A percentile compares a stretch with the other conserved stretches of the same genome.
Evolutionary conservation across 1,139 yeast species (phyloP).

Genomic region (Pichia sp.): DNA sequence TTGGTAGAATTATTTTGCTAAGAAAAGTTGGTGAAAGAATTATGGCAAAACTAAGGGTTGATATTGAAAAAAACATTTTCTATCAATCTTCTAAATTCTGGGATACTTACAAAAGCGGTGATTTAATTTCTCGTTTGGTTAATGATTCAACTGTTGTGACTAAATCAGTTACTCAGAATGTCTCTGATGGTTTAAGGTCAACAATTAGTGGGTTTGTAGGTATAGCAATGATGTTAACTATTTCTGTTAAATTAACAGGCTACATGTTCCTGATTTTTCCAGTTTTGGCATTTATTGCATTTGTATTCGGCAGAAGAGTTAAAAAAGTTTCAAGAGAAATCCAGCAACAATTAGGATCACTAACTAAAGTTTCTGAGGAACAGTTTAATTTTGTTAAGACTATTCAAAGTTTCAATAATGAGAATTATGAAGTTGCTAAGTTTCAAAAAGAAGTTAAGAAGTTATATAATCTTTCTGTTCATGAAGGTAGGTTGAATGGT

Average conservation of each 20-base stretch:
- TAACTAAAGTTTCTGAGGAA: conserved; percentile 56
- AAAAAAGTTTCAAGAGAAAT: conserved; percentile 44
- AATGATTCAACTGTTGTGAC: conserved; percentile 52
- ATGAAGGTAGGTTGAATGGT: conserved; percentile 48
- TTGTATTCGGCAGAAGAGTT: conserved; percentile 47
- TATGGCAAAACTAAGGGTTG: conserved; percentile 47
- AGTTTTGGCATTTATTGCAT: conserved; percentile 44
- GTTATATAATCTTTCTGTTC: conserved; percentile 40
- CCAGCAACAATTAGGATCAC: conserved; percentile 48
- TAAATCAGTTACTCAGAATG: conserved; percentile 47
- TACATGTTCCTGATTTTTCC: conserved; percentile 54
- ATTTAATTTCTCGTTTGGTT: conserved; percentile 48
- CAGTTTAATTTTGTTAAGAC: conserved; percentile 50
- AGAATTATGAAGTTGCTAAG: conserved; percentile 31
- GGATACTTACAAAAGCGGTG: conserved; percentile 55
- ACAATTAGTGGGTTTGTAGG: conserved; percentile 51
- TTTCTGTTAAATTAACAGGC: conserved; percentile 49
- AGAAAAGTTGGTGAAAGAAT: conserved; percentile 47
- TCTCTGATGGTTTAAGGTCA: conserved; percentile 51
- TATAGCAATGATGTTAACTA: conserved; percentile 50
- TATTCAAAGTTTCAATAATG: conserved; percentile 52
- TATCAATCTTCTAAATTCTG: conserved; percentile 52
- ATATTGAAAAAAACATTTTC: conserved; percentile 44
- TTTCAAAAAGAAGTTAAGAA: conserved; percentile 41
- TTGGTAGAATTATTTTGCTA: conserved; percentile 44